Evolutionary conservation across 495 filamentous ascomycete genomes (phyloP), one percentile per base, ranked within the genome.

Genomic region (Terfezia boudieri): DNA sequence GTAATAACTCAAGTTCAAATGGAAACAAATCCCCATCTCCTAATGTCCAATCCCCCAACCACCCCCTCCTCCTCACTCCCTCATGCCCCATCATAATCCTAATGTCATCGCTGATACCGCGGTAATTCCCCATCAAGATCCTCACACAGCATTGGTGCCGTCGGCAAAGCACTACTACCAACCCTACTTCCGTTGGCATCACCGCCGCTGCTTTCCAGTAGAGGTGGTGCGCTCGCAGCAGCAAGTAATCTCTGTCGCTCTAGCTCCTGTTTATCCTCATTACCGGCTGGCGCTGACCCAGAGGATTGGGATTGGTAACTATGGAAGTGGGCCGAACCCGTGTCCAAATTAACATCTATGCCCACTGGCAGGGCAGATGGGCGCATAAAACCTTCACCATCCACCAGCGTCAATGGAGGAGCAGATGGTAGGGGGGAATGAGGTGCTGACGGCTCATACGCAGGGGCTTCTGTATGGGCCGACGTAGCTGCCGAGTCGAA

Each of bases 221-320:
- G 72, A 67, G 12, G 71, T 64, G 86, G 87, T 3, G 82, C 76
- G 62, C 82, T 88, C 0, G 78, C 77, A 60, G 86, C 79, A 56
- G 74, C 73, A 50, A 88, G 69, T 5, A 94, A 67, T 55, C 84
- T 73, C 50, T 74, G 78, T 7, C 84, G 76, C 62, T 94, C 84
- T 20, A 86, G 71, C 61, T 94, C 89, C 60, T 82, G 79, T 64
- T 94, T 94, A 62, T 94, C 88, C 22, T 86, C 84, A n/a, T 67
- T 67, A 17, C 22, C 49, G 48, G 54, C 50, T 12, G 57, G 55
- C 8, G 14, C 52, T 51, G 55, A 53, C 17, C 43, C 54, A 5
- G 26, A 5, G 26, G 7, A 32, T 7, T 32, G 26, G 26, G 26
- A 7, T 7, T 32, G 26, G 7, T 32, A 32, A 32, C 26, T 32